Percentiles rank a stretch among this genome's conserved stretches.
phyloP scores from a whole-genome alignment of 116 monocot genomes.

The Posidonia oceanica region DNA sequence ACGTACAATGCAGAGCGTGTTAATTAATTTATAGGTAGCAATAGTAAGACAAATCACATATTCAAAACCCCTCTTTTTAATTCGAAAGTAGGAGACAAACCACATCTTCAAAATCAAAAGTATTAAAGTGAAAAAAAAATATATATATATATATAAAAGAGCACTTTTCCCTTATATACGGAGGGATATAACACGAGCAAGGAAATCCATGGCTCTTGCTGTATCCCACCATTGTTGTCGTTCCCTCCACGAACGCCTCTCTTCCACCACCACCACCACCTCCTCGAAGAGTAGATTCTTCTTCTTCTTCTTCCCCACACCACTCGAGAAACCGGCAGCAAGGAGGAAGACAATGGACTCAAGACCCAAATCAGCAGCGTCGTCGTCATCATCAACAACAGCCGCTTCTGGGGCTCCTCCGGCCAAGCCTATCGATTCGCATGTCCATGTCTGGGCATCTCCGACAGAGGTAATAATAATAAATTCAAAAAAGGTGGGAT shows the following conservation, averaged over 20 bases:
- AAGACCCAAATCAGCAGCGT: background rate
- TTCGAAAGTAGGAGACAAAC: too few species aligned
- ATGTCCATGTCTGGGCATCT: constrained; percentile 81
- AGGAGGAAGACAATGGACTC: background rate
- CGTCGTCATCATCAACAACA: background rate
- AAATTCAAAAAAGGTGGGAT: background rate
- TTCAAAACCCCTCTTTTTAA: too few species aligned
- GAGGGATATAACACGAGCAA: background rate
- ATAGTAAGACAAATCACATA: too few species aligned
- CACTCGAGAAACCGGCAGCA: background rate
- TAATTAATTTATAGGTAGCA: too few species aligned
- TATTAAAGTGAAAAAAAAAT: too few species aligned
- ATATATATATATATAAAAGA: too few species aligned
- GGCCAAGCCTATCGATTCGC: constrained; percentile 46
- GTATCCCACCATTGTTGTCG: too few species aligned
- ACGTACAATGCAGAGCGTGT: too few species aligned
- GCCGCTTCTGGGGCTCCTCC: constrained; percentile 6
- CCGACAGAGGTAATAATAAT: constrained; percentile 38
- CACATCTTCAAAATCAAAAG: too few species aligned
- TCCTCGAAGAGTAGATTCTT: background rate
- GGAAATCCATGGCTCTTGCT: background rate
- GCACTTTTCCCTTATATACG: too few species aligned
- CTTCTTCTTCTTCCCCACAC: background rate
- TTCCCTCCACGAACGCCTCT: background rate
- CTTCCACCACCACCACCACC: background rate